Percentiles rank a stretch among this genome's conserved stretches.
Evolutionary conservation across 345 rosid species (phyloP).

Genomic region (Trapa bicornis): DNA sequence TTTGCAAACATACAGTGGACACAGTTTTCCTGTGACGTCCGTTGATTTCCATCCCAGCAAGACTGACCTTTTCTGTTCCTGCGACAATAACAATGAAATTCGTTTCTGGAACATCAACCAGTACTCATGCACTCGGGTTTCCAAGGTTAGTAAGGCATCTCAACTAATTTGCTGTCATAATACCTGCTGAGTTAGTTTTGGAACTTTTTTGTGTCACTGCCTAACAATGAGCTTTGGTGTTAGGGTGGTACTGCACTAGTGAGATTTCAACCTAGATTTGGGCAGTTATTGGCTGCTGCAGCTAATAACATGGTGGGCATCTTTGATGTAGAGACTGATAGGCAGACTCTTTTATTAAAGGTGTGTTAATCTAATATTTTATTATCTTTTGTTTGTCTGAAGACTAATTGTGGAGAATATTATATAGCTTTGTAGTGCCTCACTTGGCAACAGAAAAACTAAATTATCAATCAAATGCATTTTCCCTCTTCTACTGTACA

Average conservation of each 20-base stretch:
- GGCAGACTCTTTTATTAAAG: conserved; percentile 39
- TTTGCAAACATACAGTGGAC: conserved; percentile 42
- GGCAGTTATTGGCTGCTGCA: conserved; percentile 74
- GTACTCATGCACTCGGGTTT: conserved; percentile 27
- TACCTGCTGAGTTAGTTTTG: conserved; percentile 7
- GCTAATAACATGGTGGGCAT: conserved; percentile 64
- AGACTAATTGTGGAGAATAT: neutral
- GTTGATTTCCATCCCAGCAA: conserved; percentile 91
- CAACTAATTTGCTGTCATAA: conserved; percentile 9
- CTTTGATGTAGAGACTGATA: conserved; percentile 53
- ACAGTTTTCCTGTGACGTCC: conserved; percentile 57
- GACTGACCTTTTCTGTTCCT: conserved; percentile 74
- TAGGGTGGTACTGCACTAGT: conserved; percentile 71
- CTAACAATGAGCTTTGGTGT: conserved; percentile 10
- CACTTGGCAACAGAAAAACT: neutral
- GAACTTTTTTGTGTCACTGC: conserved; percentile 7
- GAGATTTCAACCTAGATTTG: conserved; percentile 80
- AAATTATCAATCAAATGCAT: neutral
- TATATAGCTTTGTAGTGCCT: neutral
- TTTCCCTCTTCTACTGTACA: neutral
- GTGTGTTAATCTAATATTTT: conserved; percentile 20
- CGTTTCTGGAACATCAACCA: conserved; percentile 66
- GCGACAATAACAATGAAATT: conserved; percentile 80
- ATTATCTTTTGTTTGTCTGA: neutral
- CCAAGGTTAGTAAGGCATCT: conserved; percentile 46